Conservation (phyloP, 306 rosid species). For the Pterocarpus macrocarpus region DNA sequence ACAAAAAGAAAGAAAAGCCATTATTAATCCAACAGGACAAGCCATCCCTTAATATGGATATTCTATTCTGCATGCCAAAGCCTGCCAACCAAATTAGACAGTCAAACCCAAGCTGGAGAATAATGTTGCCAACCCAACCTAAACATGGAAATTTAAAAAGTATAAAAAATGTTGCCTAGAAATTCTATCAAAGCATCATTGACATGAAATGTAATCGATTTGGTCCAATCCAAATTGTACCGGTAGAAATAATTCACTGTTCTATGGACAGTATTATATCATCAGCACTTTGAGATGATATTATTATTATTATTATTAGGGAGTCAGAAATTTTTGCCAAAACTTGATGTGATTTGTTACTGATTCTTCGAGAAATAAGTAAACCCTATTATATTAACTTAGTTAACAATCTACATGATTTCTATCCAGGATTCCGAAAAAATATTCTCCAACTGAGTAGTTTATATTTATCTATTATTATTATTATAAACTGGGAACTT, state of each 20-base stretch:
- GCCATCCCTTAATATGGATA: slow-evolving; percentile 28
- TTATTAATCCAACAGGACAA: slow-evolving; percentile 36
- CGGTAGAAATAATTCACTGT: slow-evolving; percentile 5
- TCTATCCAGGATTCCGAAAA: no score
- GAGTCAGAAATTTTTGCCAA: no score
- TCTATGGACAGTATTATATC: not conserved
- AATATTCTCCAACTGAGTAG: no score
- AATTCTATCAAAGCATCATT: slow-evolving; percentile 1
- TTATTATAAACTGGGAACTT: slow-evolving; percentile 2
- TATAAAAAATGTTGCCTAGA: not conserved
- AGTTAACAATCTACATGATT: no score
- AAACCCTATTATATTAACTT: no score
- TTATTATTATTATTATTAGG: no score
- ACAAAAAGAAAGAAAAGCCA: slow-evolving; percentile 39
- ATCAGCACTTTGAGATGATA: not conserved
- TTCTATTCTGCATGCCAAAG: slow-evolving; percentile 37
- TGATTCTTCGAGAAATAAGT: no score
- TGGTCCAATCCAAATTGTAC: not conserved
- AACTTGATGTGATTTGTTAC: no score
- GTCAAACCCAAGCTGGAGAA: slow-evolving; percentile 38
- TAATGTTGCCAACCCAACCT: slow-evolving; percentile 47
- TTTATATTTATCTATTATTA: not conserved
- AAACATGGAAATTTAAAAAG: slow-evolving; percentile 10
- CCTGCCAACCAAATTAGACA: slow-evolving; percentile 30
- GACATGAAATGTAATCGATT: slow-evolving; percentile 8